phyloP scores from a whole-genome alignment of 169 alveolate genomes.

The Eimeria tenella region DNA sequence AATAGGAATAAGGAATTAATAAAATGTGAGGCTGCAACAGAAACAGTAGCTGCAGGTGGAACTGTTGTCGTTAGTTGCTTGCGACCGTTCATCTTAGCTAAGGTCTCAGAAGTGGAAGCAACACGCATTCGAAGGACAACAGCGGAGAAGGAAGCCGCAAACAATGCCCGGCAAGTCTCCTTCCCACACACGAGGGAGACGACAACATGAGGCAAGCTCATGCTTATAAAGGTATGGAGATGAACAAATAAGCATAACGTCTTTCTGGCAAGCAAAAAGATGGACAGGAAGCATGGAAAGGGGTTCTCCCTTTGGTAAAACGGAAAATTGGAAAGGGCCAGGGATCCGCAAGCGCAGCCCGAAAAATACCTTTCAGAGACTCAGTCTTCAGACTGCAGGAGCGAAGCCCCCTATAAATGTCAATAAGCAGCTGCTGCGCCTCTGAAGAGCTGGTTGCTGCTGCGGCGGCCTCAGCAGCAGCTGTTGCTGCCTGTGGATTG shows the following conservation, averaged over 20 bases:
- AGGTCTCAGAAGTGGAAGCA: neutral
- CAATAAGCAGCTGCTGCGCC: conserved; percentile 28
- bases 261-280: no score
- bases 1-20: neutral
- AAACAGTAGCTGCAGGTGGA: neutral
- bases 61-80: neutral
- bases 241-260: no score
- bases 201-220: neutral
- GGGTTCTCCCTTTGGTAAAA: neutral
- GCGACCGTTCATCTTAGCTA: no score
- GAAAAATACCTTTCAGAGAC: conserved; percentile 15
- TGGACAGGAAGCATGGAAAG: no score
- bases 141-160: neutral
- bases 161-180: neutral
- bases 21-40: neutral
- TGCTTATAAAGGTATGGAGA: no score
- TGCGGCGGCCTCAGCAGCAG: conserved; percentile 19
- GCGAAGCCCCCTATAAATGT: neutral
- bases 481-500: conserved; percentile 47
- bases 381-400: conserved; percentile 35
- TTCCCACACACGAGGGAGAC: neutral
- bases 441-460: conserved; percentile 33
- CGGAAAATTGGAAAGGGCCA: neutral
- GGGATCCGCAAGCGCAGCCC: neutral
- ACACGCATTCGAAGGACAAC: neutral